Evolutionary conservation across 805 yeast genomes (phyloP), one percentile per base, ranked within the genome.

Genomic region (Diddensiella santjacobensis): DNA sequence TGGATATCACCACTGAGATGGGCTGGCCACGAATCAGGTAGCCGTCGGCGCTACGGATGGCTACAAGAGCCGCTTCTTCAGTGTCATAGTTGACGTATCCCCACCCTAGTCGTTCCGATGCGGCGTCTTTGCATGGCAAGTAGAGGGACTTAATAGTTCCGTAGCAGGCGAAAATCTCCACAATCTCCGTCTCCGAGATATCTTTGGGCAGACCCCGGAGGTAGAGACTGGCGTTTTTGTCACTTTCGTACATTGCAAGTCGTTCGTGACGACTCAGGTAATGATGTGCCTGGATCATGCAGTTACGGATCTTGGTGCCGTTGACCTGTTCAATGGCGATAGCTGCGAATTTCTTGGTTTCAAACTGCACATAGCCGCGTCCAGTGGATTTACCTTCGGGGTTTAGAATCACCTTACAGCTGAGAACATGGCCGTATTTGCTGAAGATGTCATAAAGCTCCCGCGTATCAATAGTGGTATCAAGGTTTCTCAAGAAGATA

Each of bases 361-460:
- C 35, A 26, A 40, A 49, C 22, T 48, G 50, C 11, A 49, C 53
- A 42, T 37, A 46, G 15, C 30, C 53, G n/a, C 44, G 44, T 10
- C 48, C 47, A 10, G 22, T 24, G 13, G 43, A n/a, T 22, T 6
- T 31, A 31, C 48, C 53, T 11, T 17, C 8, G 5, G 20, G 29
- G 20, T 45, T 37, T 5, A 6, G 17, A 13, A 39, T 30, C 4
- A 47, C 36, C 20, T 49, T 46, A 37, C 53, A 49, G 4, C 41
- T 40, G 15, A 47, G 26, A 15, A 49, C 22, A 3, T 17, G 20
- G 6, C 53, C 53, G 36, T 45, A 47, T 15, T 3, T 13, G 3
- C 33, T n/a, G 30, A 46, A 49, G 3, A 42, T n/a, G 11, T 40
- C 31, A 23, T 20, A n/a, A 10, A 49, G 31, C 40, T 42, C 29